Evolutionary conservation across 176 grass and related monocot species (phyloP).

Genomic region (Phoenix dactylifera): DNA sequence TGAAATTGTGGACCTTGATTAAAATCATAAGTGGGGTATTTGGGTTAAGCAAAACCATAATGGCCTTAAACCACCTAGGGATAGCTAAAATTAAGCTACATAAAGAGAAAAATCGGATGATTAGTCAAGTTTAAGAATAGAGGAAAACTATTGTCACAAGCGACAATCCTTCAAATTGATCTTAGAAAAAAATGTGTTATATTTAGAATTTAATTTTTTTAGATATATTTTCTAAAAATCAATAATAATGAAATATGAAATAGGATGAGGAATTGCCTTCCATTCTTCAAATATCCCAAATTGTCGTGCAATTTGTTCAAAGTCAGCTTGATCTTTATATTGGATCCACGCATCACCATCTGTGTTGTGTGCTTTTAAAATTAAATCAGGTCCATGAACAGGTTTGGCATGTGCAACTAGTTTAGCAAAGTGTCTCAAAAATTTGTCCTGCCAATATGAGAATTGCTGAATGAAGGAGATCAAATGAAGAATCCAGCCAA

Average conservation of each 20-base stretch:
- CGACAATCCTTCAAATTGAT: background rate
- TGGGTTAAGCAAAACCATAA: too few relatives aligned
- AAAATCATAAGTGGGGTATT: too few relatives aligned
- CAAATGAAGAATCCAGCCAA: background rate
- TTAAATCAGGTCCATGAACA: conserved; percentile 52
- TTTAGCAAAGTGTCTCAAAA: conserved; percentile 45
- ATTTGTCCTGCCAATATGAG: conserved; percentile 49
- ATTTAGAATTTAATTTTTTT: background rate
- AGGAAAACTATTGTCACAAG: too few relatives aligned
- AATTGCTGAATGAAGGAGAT: conserved; percentile 12
- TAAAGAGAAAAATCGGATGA: too few relatives aligned
- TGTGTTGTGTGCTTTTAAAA: conserved; percentile 52
- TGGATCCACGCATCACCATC: conserved; percentile 66
- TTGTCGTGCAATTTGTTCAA: conserved; percentile 75
- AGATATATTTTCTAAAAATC: background rate
- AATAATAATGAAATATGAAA: conserved; percentile 2
- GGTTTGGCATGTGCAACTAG: conserved; percentile 60
- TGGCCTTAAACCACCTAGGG: too few relatives aligned
- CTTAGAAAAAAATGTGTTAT: background rate
- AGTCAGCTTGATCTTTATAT: conserved; percentile 61
- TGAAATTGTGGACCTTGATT: too few relatives aligned
- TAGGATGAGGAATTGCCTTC: conserved; percentile 51
- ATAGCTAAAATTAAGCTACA: too few relatives aligned
- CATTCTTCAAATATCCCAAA: conserved; percentile 99
- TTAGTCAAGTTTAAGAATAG: too few relatives aligned